Evolutionary conservation across 2,329 filamentous ascomycete genomes (phyloP).

Genomic region (Venturia aucupariae): DNA sequence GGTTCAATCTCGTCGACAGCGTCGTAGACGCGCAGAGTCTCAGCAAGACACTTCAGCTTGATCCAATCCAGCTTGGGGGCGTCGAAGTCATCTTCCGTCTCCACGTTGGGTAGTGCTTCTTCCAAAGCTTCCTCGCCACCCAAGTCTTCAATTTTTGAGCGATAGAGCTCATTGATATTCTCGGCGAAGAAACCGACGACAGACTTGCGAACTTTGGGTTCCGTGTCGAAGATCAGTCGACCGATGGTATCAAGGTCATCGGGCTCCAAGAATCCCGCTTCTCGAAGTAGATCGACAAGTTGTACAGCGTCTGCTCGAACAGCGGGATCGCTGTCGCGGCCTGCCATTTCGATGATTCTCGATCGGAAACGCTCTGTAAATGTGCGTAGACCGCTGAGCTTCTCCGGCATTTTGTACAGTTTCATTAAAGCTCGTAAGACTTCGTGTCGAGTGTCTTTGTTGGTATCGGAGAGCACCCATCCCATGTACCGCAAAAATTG

Average conservation of each 20-base stretch:
- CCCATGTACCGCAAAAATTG: slow-evolving; percentile 87
- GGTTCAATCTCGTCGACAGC: slow-evolving; percentile 44
- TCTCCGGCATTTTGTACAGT: slow-evolving; percentile 72
- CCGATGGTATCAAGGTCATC: slow-evolving; percentile 85
- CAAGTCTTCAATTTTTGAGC: slow-evolving; percentile 71
- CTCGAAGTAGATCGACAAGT: slow-evolving; percentile 71
- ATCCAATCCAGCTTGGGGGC: slow-evolving; percentile 77
- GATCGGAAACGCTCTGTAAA: slow-evolving; percentile 89
- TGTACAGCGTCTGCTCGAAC: slow-evolving; percentile 75
- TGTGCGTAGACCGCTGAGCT: slow-evolving; percentile 66
- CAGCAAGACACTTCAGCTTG: slow-evolving; percentile 80
- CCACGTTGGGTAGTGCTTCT: slow-evolving; percentile 56
- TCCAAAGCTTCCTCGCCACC: slow-evolving; percentile 69
- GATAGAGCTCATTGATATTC: slow-evolving; percentile 73
- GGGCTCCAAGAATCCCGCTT: slow-evolving; percentile 79
- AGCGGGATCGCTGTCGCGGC: slow-evolving; percentile 68
- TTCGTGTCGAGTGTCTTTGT: slow-evolving; percentile 67
- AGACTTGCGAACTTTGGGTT: slow-evolving; percentile 75
- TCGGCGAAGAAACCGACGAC: slow-evolving; percentile 86
- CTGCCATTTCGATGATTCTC: slow-evolving; percentile 86
- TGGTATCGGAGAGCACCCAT: slow-evolving; percentile 84
- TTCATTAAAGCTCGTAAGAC: slow-evolving; percentile 73
- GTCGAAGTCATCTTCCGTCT: slow-evolving; percentile 56
- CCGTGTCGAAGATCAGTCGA: slow-evolving; percentile 79
- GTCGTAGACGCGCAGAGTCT: slow-evolving; percentile 76